phyloP scores from a whole-genome alignment of 331 rosid species.

The Prunus yedoensis region DNA sequence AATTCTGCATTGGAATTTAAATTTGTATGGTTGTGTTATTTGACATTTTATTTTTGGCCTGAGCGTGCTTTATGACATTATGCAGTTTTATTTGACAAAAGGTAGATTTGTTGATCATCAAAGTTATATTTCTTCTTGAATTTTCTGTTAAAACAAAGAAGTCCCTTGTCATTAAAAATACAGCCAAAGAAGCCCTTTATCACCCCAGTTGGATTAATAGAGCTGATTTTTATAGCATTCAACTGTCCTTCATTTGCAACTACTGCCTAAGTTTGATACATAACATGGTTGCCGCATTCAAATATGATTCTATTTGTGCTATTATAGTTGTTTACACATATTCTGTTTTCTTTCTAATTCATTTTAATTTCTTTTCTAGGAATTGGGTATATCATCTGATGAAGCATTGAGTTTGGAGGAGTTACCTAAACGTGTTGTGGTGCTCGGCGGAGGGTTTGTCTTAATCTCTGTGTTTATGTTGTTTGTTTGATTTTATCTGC shows the following conservation, averaged over 20 bases:
- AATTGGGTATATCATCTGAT: conserved; percentile 88
- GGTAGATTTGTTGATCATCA: not conserved
- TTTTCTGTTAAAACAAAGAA: not conserved
- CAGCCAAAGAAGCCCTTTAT: not conserved
- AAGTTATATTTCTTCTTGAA: not conserved
- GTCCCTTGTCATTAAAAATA: not conserved
- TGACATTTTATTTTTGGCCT: not conserved
- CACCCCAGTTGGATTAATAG: not conserved
- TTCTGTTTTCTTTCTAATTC: conserved; percentile 1
- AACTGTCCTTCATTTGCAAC: not conserved
- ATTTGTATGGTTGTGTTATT: not conserved
- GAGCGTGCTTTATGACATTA: not conserved
- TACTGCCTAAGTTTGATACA: not conserved
- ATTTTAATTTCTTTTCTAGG: conserved; percentile 41
- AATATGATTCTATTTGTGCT: not conserved
- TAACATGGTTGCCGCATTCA: not conserved
- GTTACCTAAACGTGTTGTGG: conserved; percentile 74
- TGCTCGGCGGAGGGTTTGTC: conserved; percentile 95
- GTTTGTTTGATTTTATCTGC: conserved; percentile 10
- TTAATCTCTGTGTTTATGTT: conserved; percentile 22
- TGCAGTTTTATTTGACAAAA: not conserved
- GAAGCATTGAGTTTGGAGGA: conserved; percentile 98
- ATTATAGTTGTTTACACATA: not conserved
- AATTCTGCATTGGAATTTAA: conserved; percentile 5
- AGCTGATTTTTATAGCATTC: not conserved